A percentile compares a stretch with the other conserved stretches of the same genome.
These are phyloP conservation scores for Pseudocercospora pini-densiflorae DNA, from an alignment of 2,329 filamentous ascomycete species.

Conservation along the genomic window DNA sequence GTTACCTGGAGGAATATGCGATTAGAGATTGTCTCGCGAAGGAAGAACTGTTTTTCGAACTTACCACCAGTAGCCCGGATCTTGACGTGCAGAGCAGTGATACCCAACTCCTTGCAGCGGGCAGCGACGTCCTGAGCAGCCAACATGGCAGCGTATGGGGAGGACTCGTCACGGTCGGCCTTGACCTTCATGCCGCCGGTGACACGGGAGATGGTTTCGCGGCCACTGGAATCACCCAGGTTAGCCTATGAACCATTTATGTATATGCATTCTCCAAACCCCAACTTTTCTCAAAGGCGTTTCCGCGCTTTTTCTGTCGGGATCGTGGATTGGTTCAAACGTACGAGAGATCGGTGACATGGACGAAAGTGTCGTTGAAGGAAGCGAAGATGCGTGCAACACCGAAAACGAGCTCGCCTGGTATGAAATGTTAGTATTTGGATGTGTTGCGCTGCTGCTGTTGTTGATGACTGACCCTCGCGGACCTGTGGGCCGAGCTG, in stretches of 20 bases:
- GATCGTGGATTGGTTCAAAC: constrained; percentile 31
- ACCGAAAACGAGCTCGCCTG: constrained; percentile 96
- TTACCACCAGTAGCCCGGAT: constrained; percentile 98
- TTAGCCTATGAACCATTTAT: constrained; percentile 60
- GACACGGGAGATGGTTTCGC: constrained; percentile 99
- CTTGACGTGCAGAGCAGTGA: constrained; percentile 99
- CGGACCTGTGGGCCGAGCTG: constrained; percentile 95
- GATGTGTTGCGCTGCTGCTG: constrained; percentile 21
- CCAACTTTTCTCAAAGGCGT: constrained; percentile 7
- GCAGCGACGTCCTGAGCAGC: constrained; percentile 90
- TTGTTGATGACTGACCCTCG: constrained; percentile 69
- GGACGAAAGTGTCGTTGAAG: constrained; percentile 70
- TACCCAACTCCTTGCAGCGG: constrained; percentile 84
- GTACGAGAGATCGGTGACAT: constrained; percentile 92
- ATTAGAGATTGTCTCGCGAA: neutral
- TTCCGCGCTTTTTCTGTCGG: constrained; percentile 14
- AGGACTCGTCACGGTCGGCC: constrained; percentile 99
- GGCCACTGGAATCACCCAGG: constrained; percentile 82
- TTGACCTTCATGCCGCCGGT: constrained; percentile 99
- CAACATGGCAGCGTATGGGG: constrained; percentile 99
- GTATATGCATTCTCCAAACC: constrained; percentile 32
- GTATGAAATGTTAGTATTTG: constrained; percentile 30
- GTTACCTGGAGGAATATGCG: constrained; percentile 66
- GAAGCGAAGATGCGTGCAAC: constrained; percentile 98
- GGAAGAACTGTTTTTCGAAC: constrained; percentile 37